Evolutionary conservation across 2,329 filamentous ascomycete species (phyloP), one percentile per base, ranked within the genome.

Genomic region (Trichophyton mentagrophytes): DNA sequence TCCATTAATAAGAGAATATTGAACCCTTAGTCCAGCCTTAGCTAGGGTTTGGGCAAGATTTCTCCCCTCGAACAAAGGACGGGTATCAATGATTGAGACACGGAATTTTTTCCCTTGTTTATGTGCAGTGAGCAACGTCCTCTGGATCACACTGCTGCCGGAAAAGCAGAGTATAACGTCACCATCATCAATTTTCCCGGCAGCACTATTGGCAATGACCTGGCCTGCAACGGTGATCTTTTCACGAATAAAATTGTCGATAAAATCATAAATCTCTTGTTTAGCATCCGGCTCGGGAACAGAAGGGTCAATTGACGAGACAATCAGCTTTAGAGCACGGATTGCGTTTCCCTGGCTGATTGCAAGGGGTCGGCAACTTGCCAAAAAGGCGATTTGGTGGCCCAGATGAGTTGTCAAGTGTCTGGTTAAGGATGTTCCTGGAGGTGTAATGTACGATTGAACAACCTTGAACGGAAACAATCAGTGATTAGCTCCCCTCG

Each of bases 301-400:
- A 67, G 91, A 88, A 46, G 92, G 90, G 68, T 96, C 90, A 62
- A 96, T 86, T 67, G 90, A 90, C 68, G 89, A 88, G 70, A 99
- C 92, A 69, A 90, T 85, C 56, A 96, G 84, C 78, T 99, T 99
- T 57, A 99, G 81, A 80, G 90, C 92, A 60, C 93, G 85, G 70
- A 99, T 95, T 40, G 90, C 90, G 72, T 97, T 99, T 63, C 93
- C 93, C 86, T 97, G 96, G 64, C 89, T 90, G 74, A 96, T 93
- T 66, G 89, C 95, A 76, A 99, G 88, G 38, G 93, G 91, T n/a
- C 93, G 86, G 70, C 91, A 96, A 66, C 90, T 90, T 63, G 89
- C 89, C 63, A 99, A 82, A 70, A 95, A 96, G 65, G 95, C 90
- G 69, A 99, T 96, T 74, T 99, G 93, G 42, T 91, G 89, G 69